These are phyloP conservation scores for Melastoma malabathricum DNA, from an alignment of 345 rosid species.

Conservation along the genomic window DNA sequence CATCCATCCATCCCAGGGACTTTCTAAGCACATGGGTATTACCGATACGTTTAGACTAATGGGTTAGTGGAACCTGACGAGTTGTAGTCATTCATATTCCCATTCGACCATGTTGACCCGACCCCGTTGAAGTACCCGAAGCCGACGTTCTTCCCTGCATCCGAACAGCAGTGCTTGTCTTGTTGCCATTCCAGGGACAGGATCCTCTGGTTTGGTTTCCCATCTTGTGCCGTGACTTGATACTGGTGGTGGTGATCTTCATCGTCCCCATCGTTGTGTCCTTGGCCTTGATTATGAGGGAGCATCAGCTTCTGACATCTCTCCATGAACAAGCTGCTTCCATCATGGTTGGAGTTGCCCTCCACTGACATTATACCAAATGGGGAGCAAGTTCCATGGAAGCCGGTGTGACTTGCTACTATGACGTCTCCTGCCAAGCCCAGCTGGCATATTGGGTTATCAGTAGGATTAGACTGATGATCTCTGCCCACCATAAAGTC, in stretches of 20 bases:
- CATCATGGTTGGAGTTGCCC: conserved; percentile 9
- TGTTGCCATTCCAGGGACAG: conserved; percentile 71
- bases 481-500: conserved; percentile 10
- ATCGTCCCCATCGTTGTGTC: conserved; percentile 7
- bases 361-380: conserved; percentile 15
- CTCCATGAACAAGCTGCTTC: conserved; percentile 34
- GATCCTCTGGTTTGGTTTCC: conserved; percentile 56
- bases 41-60: conserved; percentile 16
- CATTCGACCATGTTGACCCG: conserved; percentile 38
- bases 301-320: conserved; percentile 44
- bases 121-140: conserved; percentile 25
- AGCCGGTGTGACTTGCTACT: conserved; percentile 8
- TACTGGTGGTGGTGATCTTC: conserved; percentile 11
- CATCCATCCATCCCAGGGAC: too few relatives aligned
- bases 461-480: background rate
- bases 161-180: conserved; percentile 42
- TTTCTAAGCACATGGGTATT: too few relatives aligned
- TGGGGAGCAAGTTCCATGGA: conserved; percentile 28
- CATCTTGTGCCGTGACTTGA: conserved; percentile 23
- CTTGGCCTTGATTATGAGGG: conserved; percentile 29
- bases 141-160: conserved; percentile 26
- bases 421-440: conserved; percentile 11
- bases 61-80: conserved; percentile 29
- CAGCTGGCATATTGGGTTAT: conserved; percentile 2
- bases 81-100: conserved; percentile 37